phyloP scores from a whole-genome alignment of 768 basidiomycete species.

The Psilocybe sp. region DNA sequence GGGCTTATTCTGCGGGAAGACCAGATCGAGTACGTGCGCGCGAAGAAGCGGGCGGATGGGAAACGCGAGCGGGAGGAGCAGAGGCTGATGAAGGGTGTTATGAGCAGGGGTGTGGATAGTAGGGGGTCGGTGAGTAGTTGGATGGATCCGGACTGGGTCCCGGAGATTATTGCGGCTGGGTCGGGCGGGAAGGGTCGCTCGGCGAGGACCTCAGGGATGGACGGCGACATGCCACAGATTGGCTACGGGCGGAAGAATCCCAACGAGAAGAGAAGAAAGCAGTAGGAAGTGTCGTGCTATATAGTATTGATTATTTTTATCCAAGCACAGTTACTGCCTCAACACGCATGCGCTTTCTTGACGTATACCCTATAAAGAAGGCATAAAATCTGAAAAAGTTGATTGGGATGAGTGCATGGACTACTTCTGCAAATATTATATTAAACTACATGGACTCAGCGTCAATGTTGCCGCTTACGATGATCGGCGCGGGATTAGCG shows the following conservation, averaged over 20 bases:
- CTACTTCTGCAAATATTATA: not conserved
- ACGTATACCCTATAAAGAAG: too few relatives aligned
- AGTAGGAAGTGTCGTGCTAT: slow-evolving; percentile 30
- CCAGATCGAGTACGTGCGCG: slow-evolving; percentile 82
- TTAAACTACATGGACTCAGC: too few relatives aligned
- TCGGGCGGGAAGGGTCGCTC: slow-evolving; percentile 71
- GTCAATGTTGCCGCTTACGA: too few relatives aligned
- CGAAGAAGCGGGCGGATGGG: slow-evolving; percentile 73
- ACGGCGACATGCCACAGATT: slow-evolving; percentile 75
- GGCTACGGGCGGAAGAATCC: slow-evolving; percentile 90
- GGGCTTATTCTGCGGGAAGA: slow-evolving; percentile 92
- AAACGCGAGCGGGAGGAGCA: slow-evolving; percentile 77
- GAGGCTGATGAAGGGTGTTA: slow-evolving; percentile 62
- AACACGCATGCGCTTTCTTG: too few relatives aligned
- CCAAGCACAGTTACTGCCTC: too few relatives aligned
- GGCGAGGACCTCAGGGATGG: slow-evolving; percentile 45
- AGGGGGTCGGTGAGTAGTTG: slow-evolving; percentile 67
- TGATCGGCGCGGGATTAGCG: too few relatives aligned
- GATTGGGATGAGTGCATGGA: not conserved
- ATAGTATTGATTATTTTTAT: too few relatives aligned
- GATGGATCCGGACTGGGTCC: slow-evolving; percentile 96
- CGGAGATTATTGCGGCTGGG: slow-evolving; percentile 69
- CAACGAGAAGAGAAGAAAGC: slow-evolving; percentile 70
- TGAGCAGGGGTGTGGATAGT: slow-evolving; percentile 44
- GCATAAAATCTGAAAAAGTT: too few relatives aligned